These are phyloP conservation scores for Cyberlindnera bimundalis DNA, from an alignment of 805 yeast genomes.

Conservation along the genomic window DNA sequence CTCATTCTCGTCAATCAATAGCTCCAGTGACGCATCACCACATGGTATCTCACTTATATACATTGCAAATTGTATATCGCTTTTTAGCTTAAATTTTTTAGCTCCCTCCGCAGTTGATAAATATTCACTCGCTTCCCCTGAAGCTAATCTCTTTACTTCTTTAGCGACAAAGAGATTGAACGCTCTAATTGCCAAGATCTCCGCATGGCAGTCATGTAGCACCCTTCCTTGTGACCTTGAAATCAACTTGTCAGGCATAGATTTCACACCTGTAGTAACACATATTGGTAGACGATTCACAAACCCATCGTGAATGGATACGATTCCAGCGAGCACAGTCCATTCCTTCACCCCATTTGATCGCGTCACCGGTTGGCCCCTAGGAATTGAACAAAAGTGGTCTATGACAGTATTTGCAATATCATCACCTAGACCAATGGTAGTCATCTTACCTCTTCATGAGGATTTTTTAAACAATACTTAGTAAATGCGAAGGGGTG, in stretches of 20 bases:
- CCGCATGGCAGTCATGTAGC: slow-evolving; percentile 91
- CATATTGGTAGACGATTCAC: slow-evolving; percentile 14
- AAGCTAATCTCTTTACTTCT: slow-evolving; percentile 14
- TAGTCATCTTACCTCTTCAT: not conserved
- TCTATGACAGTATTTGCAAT: slow-evolving; percentile 8
- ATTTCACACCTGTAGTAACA: slow-evolving; percentile 81
- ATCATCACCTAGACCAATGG: slow-evolving; percentile 3
- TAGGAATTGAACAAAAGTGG: slow-evolving; percentile 4
- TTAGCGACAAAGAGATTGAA: slow-evolving; percentile 44
- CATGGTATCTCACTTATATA: slow-evolving; percentile 81
- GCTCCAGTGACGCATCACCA: slow-evolving; percentile 79
- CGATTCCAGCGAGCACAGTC: slow-evolving; percentile 80
- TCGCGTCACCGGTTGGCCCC: slow-evolving; percentile 57
- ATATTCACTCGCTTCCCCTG: slow-evolving; percentile 14
- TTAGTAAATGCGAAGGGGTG: no score
- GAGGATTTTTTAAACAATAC: not conserved
- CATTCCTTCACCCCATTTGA: slow-evolving; percentile 73
- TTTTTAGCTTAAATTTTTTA: slow-evolving; percentile 32
- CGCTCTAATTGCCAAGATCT: slow-evolving; percentile 66
- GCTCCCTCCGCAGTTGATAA: slow-evolving; percentile 1
- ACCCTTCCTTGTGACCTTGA: slow-evolving; percentile 51
- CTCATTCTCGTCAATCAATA: slow-evolving; percentile 30
- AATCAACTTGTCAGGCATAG: slow-evolving; percentile 53
- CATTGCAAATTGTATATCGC: slow-evolving; percentile 46
- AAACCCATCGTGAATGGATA: slow-evolving; percentile 33